Evolutionary conservation across 2,329 filamentous ascomycete genomes (phyloP), one percentile per base, ranked within the genome.

Genomic region (Fusarium compactum): DNA sequence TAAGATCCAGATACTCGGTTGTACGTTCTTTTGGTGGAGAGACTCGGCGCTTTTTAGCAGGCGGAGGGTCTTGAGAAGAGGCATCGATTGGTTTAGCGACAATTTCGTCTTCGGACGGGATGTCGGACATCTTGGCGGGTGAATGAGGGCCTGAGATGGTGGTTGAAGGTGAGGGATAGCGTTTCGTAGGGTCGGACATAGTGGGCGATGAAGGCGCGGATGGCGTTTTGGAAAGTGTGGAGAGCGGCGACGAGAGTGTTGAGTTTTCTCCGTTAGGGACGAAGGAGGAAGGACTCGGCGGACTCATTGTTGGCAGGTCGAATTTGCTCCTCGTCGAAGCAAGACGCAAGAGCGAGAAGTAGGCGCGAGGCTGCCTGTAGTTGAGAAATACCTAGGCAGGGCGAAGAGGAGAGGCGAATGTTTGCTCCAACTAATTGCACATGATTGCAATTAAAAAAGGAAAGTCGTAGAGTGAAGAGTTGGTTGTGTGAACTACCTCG

Each of bases 1-100:
- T 76, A 40, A 98, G 83, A 80, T 98, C 91, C 41, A 99, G 86
- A 77, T 92, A 89, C 74, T 93, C 89, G n/a, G 95, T 97, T 22
- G 88, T 94, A 74, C 94, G 91, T 75, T 92, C 83, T 71, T 85
- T 86, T 67, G 84, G 77, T 71, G 87, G 85, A 63, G 85, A 83
- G 58, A 91, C 86, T 78, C 90, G 90, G 76, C 92, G 90, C 80
- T 92, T 92, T 85, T 97, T 97, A 58, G 90, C 84, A 32, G 93
- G 92, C 40, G 90, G 90, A 48, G 86, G 87, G 54, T 88, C 89
- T 75, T 92, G 90, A 25, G 59, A 30, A 24, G 71, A 56, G 12
- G 47, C 45, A 52, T 70, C 63, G 58, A 68, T 48, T 34, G 62
- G 66, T 78, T 78, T 46, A 74, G 69, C 44, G 34, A 76, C 70